Conservation (phyloP, 2,329 filamentous ascomycete genomes). For the Fusarium sp. region DNA sequence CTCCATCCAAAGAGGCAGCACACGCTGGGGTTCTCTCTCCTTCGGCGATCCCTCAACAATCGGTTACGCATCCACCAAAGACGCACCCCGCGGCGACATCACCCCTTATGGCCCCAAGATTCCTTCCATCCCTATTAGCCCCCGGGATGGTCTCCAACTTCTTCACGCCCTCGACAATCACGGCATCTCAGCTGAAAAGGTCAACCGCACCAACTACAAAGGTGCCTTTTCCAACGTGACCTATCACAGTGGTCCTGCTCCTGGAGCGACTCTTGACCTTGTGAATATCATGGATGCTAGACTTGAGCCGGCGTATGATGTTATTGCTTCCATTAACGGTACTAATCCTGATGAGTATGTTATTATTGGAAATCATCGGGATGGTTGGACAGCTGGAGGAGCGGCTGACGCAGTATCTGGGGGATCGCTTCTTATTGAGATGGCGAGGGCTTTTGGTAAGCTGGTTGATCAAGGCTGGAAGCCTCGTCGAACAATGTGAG, state of each 20-base stretch:
- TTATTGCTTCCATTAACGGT: constrained; percentile 55
- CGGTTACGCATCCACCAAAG: constrained; percentile 34
- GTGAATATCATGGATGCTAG: constrained; percentile 33
- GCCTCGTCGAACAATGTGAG: constrained; percentile 59
- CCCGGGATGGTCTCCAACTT: constrained; percentile 20
- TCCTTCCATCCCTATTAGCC: constrained; percentile 28
- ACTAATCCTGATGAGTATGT: constrained; percentile 56
- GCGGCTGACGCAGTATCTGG: constrained; percentile 64
- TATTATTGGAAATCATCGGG: constrained; percentile 63
- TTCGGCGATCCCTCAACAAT: constrained; percentile 36
- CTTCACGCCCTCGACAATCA: constrained; percentile 16
- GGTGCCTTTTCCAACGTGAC: constrained; percentile 27
- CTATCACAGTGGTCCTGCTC: constrained; percentile 27
- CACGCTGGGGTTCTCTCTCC: constrained; percentile 31
- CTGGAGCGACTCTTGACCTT: background rate
- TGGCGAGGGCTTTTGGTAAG: constrained; percentile 60
- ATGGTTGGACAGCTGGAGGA: constrained; percentile 65
- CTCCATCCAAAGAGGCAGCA: constrained; percentile 32
- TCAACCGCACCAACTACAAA: constrained; percentile 27
- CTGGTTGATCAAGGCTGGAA: constrained; percentile 61
- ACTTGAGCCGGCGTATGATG: constrained; percentile 40
- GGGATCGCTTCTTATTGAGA: constrained; percentile 59
- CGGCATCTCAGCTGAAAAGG: constrained; percentile 4
- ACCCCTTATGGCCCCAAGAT: constrained; percentile 24
- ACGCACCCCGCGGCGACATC: constrained; percentile 27